Conservation (phyloP, 805 yeast genomes). For the Suhomyces xylopsoci region DNA sequence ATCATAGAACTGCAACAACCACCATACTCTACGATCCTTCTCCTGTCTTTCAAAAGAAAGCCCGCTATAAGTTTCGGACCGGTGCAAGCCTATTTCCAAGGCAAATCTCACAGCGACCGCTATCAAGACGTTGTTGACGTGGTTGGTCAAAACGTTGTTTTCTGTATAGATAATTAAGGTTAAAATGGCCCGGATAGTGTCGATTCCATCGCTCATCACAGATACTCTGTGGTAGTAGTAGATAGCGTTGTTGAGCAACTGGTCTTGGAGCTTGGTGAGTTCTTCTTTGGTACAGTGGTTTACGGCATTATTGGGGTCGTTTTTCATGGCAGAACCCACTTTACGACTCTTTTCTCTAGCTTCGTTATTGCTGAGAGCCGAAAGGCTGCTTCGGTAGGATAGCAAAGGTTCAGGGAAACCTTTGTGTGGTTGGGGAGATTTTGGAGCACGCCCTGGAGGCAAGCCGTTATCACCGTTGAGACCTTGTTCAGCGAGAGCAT, state of each 20-base stretch:
- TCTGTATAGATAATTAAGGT: constrained; percentile 24
- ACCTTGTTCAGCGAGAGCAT: neutral
- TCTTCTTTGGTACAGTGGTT: constrained; percentile 5
- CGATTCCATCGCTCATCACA: constrained; percentile 23
- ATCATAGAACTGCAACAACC: constrained; percentile 35
- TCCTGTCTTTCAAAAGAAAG: constrained; percentile 20
- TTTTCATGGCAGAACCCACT: neutral
- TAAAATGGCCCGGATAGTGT: constrained; percentile 19
- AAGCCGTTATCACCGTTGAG: neutral
- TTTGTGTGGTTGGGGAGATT: too few relatives aligned
- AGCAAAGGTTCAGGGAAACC: too few relatives aligned
- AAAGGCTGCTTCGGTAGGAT: neutral
- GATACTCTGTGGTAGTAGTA: constrained; percentile 22
- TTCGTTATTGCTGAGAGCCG: neutral
- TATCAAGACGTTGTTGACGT: constrained; percentile 27
- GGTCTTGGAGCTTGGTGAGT: constrained; percentile 16
- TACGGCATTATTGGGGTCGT: neutral
- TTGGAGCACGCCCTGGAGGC: neutral
- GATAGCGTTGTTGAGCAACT: constrained; percentile 16
- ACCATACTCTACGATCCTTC: constrained; percentile 32
- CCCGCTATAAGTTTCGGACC: constrained; percentile 26
- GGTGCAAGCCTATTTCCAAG: constrained; percentile 41
- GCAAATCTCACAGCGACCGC: constrained; percentile 38
- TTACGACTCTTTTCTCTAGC: neutral
- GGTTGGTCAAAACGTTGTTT: constrained; percentile 26